phyloP scores from a whole-genome alignment of 805 yeast genomes.

The Kluyveromyces nonfermentans region DNA sequence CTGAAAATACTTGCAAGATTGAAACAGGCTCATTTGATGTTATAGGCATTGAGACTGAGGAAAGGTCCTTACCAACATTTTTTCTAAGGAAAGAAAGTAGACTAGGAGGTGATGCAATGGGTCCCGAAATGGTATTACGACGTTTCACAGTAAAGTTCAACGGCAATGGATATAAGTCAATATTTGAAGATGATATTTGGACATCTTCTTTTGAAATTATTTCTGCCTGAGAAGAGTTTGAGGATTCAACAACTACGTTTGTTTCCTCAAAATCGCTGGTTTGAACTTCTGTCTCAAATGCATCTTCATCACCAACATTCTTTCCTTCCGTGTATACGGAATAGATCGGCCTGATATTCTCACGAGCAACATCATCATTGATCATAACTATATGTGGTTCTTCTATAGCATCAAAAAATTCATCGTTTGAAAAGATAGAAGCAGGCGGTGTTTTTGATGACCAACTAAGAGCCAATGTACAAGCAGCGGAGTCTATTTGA shows the following conservation, averaged over 20 bases:
- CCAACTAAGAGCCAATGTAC: not conserved
- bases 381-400: conserved; percentile 43
- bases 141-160: conserved; percentile 35
- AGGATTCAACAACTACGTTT: conserved; percentile 3
- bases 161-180: conserved; percentile 66
- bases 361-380: conserved; percentile 27
- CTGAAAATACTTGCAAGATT: conserved; percentile 70
- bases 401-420: conserved; percentile 65
- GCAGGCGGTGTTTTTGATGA: not conserved
- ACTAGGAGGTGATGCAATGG: conserved; percentile 70
- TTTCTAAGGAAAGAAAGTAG: conserved; percentile 70
- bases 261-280: conserved; percentile 5
- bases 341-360: not conserved
- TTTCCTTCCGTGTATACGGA: conserved; percentile 5
- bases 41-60: conserved; percentile 87
- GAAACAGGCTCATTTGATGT: conserved; percentile 88
- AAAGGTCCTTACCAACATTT: conserved; percentile 85
- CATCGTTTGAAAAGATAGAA: conserved; percentile 34
- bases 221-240: not conserved
- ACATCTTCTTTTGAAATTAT: not conserved
- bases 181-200: not conserved
- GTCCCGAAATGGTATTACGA: conserved; percentile 47
- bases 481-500: not conserved
- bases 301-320: conserved; percentile 9
- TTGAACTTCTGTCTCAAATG: conserved; percentile 1